These are phyloP conservation scores for Capsella rubella DNA, from an alignment of 441 rosid species.

Conservation along the genomic window DNA sequence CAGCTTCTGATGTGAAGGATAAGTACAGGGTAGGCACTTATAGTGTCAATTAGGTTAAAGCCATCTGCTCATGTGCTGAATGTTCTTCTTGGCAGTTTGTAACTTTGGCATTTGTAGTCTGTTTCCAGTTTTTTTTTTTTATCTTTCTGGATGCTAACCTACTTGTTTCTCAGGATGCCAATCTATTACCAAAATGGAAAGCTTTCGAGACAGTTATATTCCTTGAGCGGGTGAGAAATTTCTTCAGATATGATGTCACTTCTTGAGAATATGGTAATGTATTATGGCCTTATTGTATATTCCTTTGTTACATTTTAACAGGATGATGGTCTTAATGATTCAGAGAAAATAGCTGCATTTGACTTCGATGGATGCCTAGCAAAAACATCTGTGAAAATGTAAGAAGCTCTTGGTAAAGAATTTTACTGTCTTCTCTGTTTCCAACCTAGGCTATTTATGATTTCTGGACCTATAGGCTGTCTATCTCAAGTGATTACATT, in stretches of 20 bases:
- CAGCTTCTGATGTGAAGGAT: slow-evolving; percentile 66
- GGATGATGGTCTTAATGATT: slow-evolving; percentile 86
- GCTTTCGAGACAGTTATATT: slow-evolving; percentile 84
- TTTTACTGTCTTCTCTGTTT: slow-evolving; percentile 22
- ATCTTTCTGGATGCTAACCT: slow-evolving; percentile 18
- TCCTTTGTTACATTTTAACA: slow-evolving; percentile 42
- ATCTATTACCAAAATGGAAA: slow-evolving; percentile 83
- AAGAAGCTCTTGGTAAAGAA: slow-evolving; percentile 27
- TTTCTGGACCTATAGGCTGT: neutral
- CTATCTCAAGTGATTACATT: neutral
- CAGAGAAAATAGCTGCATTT: slow-evolving; percentile 91
- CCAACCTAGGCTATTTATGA: neutral
- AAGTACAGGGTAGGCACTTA: slow-evolving; percentile 66
- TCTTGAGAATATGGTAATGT: slow-evolving; percentile 10
- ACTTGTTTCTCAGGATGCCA: slow-evolving; percentile 63
- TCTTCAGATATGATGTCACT: slow-evolving; percentile 25
- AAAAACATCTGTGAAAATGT: slow-evolving; percentile 83
- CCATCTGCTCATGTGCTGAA: neutral
- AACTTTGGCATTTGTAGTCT: slow-evolving; percentile 25
- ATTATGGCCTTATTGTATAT: neutral
- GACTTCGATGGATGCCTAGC: slow-evolving; percentile 98
- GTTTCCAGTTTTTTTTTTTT: slow-evolving; percentile 32
- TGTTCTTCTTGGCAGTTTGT: slow-evolving; percentile 31
- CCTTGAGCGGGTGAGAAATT: slow-evolving; percentile 75
- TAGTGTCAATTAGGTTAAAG: neutral